A percentile compares a stretch with the other conserved stretches of the same genome.
These are phyloP conservation scores for Globisporangium perplexum DNA, from an alignment of 352 stramenopile genomes.

Conservation along the genomic window DNA sequence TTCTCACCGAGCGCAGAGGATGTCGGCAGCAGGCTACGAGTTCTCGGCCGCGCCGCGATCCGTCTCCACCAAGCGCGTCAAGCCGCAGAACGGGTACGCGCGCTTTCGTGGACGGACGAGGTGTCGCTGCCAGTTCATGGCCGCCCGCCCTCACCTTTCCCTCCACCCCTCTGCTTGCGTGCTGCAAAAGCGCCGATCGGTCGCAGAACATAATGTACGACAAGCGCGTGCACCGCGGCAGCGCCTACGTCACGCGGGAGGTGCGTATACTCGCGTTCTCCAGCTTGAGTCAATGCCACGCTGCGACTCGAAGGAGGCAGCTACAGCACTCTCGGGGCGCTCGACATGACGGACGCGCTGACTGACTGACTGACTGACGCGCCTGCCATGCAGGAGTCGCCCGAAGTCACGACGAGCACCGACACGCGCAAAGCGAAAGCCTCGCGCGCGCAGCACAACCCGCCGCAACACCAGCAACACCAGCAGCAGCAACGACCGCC, in stretches of 20 bases:
- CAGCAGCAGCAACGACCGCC: constrained; percentile 31
- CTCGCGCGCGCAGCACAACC: not conserved
- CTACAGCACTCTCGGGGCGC: not conserved
- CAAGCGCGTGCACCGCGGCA: constrained; percentile 90
- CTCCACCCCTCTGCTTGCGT: not conserved
- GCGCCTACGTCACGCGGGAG: constrained; percentile 83
- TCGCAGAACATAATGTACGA: constrained; percentile 94
- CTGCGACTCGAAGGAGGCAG: not conserved
- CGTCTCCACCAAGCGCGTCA: constrained; percentile 68
- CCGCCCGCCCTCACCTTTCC: not conserved
- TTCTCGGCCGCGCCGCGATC: constrained; percentile 64
- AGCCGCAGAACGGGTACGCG: constrained; percentile 38
- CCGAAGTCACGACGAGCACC: constrained; percentile 10
- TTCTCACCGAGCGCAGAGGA: not conserved
- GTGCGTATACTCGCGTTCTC: constrained; percentile 9
- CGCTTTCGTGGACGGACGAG: no score
- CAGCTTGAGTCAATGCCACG: not conserved
- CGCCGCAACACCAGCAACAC: not conserved
- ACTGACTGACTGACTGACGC: not conserved
- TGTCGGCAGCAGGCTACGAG: constrained; percentile 63
- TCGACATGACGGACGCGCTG: no score
- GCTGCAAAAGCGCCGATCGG: constrained; percentile 24
- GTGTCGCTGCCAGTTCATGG: no score
- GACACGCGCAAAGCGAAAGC: constrained; percentile 9
- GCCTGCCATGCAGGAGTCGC: constrained; percentile 19